A percentile compares a stretch with the other conserved stretches of the same genome.
phyloP scores from a whole-genome alignment of 176 grass and related monocot species.

The Chloris gayana region DNA sequence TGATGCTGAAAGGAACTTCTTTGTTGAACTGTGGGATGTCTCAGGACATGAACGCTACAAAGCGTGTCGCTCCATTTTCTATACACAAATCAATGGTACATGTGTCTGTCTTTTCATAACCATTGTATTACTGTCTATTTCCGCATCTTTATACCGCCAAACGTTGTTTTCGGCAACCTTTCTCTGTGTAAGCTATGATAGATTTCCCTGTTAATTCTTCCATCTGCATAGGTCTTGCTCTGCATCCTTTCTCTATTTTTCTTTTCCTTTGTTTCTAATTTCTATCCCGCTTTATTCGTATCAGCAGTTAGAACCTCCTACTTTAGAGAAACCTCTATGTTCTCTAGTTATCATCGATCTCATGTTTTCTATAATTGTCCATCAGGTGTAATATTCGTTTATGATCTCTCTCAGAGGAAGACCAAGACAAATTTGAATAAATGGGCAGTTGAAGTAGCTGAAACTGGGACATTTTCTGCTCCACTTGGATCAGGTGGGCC shows the following conservation, averaged over 20 bases:
- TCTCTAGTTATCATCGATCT: constrained; percentile 15
- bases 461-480: constrained; percentile 83
- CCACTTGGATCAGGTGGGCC: constrained; percentile 83
- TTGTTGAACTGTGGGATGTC: constrained; percentile 97
- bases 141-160: constrained; percentile 5
- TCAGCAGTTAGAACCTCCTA: not conserved
- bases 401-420: constrained; percentile 87
- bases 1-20: constrained; percentile 82
- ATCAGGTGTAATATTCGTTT: constrained; percentile 93
- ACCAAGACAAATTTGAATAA: constrained; percentile 88
- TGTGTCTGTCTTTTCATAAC: not conserved
- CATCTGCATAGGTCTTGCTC: not conserved
- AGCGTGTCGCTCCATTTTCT: constrained; percentile 85
- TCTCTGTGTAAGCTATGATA: constrained; percentile 9
- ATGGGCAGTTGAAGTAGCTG: constrained; percentile 85
- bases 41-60: constrained; percentile 94
- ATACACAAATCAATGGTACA: constrained; percentile 87
- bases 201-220: constrained; percentile 8
- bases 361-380: constrained; percentile 37
- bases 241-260: constrained; percentile 20
- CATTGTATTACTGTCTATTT: constrained; percentile 16
- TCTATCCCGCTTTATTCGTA: not conserved
- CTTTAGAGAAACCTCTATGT: not conserved
- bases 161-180: not conserved
- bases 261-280: constrained; percentile 25